These are phyloP conservation scores for Elongisporangium senticosum DNA, from an alignment of 352 stramenopile genomes.

Conservation along the genomic window DNA sequence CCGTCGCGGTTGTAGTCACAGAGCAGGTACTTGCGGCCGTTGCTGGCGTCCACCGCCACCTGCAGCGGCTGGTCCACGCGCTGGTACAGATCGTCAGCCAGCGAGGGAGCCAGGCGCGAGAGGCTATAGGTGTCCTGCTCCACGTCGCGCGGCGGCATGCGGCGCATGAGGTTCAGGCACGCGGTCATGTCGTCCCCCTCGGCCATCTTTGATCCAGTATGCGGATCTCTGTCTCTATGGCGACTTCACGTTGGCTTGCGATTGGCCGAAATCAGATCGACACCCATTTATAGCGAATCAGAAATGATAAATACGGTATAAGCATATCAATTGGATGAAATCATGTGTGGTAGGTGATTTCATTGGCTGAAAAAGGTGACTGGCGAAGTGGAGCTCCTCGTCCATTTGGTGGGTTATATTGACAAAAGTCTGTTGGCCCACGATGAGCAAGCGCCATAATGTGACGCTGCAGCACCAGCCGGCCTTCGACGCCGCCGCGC, in stretches of 20 bases:
- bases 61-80: slow-evolving; percentile 91
- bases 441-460: slow-evolving; percentile 55
- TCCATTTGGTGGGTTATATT: neutral
- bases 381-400: neutral
- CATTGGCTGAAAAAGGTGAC: neutral
- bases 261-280: neutral
- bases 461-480: slow-evolving; percentile 59
- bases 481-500: slow-evolving; percentile 46
- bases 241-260: neutral
- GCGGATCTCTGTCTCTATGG: neutral
- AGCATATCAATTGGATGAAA: neutral
- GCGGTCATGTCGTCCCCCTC: slow-evolving; percentile 51
- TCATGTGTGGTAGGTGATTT: neutral
- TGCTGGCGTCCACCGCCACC: slow-evolving; percentile 76
- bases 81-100: slow-evolving; percentile 91
- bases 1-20: slow-evolving; percentile 96
- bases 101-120: slow-evolving; percentile 67
- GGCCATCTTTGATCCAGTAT: slow-evolving; percentile 8
- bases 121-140: slow-evolving; percentile 83
- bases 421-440: slow-evolving; percentile 1
- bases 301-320: neutral
- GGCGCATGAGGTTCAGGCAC: slow-evolving; percentile 87
- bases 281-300: neutral
- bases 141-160: slow-evolving; percentile 83
- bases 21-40: slow-evolving; percentile 89